These are phyloP conservation scores for Eimeria falciformis DNA, from an alignment of 169 alveolate genomes.

Conservation along the genomic window DNA sequence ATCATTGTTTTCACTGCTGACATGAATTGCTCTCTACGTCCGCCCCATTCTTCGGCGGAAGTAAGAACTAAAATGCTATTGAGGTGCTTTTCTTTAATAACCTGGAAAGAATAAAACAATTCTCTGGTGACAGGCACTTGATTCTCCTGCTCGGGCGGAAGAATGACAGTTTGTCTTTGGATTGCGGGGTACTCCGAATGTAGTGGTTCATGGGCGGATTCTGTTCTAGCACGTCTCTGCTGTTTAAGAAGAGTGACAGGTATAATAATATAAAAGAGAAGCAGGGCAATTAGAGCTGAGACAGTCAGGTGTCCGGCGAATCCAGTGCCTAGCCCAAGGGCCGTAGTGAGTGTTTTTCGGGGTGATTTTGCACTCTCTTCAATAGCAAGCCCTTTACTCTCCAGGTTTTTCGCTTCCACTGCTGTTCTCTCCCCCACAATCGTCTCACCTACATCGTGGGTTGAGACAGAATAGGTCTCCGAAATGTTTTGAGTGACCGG, in stretches of 20 bases:
- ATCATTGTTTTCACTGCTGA: background rate
- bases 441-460: background rate
- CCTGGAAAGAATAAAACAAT: background rate
- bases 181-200: background rate
- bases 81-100: background rate
- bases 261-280: background rate
- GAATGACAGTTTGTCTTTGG: background rate
- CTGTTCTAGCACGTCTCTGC: background rate
- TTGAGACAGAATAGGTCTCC: too few species aligned
- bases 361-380: background rate
- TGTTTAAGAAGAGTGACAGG: background rate
- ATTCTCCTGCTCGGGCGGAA: background rate
- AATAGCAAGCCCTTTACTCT: background rate
- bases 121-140: background rate
- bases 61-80: background rate
- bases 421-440: conserved; percentile 2
- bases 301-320: conserved; percentile 23
- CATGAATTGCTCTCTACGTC: background rate
- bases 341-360: background rate
- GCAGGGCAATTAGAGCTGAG: background rate
- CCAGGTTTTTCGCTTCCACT: background rate
- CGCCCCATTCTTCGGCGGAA: background rate
- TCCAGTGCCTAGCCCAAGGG: conserved; percentile 38
- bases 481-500: too few species aligned
- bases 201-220: background rate